Evolutionary conservation across 495 filamentous ascomycete species (phyloP).

Genomic region (Lasiosphaeria miniovina): DNA sequence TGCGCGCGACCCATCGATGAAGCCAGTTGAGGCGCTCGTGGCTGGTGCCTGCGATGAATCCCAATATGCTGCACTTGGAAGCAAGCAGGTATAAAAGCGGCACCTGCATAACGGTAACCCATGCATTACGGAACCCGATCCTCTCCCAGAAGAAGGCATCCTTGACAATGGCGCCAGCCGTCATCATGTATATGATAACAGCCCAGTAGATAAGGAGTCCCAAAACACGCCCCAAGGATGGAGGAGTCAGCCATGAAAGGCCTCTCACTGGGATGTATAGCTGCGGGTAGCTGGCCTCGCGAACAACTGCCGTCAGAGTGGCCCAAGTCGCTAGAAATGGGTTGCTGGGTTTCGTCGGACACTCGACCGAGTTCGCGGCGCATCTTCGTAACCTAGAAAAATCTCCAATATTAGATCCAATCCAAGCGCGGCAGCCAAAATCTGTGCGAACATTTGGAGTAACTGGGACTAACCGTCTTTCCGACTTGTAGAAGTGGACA

Average conservation of each 20-base stretch:
- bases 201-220: constrained; percentile 55
- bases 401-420: background rate
- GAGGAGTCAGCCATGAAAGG: constrained; percentile 50
- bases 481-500: constrained; percentile 37
- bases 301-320: constrained; percentile 62
- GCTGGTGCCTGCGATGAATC: constrained; percentile 61
- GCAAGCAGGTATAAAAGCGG: constrained; percentile 77
- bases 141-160: constrained; percentile 58
- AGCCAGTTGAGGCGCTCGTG: constrained; percentile 82
- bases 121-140: constrained; percentile 73
- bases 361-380: constrained; percentile 37
- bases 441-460: background rate
- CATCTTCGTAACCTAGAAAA: constrained; percentile 37
- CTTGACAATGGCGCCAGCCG: constrained; percentile 42
- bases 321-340: constrained; percentile 55
- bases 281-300: constrained; percentile 66
- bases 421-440: background rate
- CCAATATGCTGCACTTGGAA: constrained; percentile 74
- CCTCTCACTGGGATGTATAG: constrained; percentile 50
- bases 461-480: constrained; percentile 29
- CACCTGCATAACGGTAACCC: constrained; percentile 76
- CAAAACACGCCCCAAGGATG: constrained; percentile 55
- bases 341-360: constrained; percentile 65
- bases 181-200: constrained; percentile 57
- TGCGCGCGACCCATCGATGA: constrained; percentile 76